Evolutionary conservation across 1,139 yeast genomes (phyloP), one percentile per base, ranked within the genome.

Genomic region (Blastobotrys buckinghamii): DNA sequence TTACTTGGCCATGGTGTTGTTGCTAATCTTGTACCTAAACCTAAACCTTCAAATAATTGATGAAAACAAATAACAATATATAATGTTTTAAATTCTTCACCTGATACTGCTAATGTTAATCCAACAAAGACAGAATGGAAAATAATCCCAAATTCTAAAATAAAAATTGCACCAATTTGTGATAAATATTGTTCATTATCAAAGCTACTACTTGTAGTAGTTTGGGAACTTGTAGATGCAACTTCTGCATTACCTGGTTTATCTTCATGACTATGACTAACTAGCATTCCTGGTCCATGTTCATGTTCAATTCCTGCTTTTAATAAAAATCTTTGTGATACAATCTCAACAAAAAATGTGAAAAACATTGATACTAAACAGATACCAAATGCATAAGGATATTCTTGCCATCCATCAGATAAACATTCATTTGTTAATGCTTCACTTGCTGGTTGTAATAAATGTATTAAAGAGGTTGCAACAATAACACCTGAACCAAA

Each of bases 401-500:
- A 80, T 15, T 67, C 73, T 1, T 65, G 68, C 70, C 81, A 78
- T 1, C 73, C 72, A 29, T 75, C 78, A 29, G 81, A 79, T 34
- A 82, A 72, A 65, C 87, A 81, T 7, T 69, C 71, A 47, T 70
- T 59, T 0, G 76, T 66, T 49, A 82, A 69, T 2, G 73, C 69
- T 34, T 79, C 83, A 56, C 75, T 70, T 2, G 95, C 95, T 0
- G 96, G 96, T 57, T 82, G 81, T 58, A 89, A 71, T 53, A 89
- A 71, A 67, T 89, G 97, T 50, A 89, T 82, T 59, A 87, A 84
- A 0, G 95, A 89, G 1, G 96, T 89, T 1, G 96, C 92, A 9
- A 88, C 74, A 61, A 89, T 89, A 45, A 89, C 96, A 45, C 97
- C 97, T 1, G 95, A 83, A 53, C 97, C 97, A 64, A 89, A 88